These are phyloP conservation scores for Citrus glauca DNA, from an alignment of 345 rosid species.

Conservation along the genomic window DNA sequence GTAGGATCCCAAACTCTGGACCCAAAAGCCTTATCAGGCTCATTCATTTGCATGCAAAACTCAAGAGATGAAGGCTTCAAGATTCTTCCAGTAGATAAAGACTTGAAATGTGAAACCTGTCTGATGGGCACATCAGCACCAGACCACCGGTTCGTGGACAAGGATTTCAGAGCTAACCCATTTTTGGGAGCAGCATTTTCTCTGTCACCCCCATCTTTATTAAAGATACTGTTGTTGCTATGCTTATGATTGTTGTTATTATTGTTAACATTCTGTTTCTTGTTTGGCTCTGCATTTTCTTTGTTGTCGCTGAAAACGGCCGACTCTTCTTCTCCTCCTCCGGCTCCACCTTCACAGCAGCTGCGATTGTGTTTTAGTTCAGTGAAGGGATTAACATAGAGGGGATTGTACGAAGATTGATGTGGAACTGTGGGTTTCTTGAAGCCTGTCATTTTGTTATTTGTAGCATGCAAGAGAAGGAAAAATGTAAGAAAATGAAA, in stretches of 20 bases:
- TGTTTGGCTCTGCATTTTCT: slow-evolving; percentile 32
- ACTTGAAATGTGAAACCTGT: slow-evolving; percentile 38
- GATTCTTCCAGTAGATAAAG: slow-evolving; percentile 51
- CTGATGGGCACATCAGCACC: slow-evolving; percentile 21
- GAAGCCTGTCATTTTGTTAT: slow-evolving; percentile 17
- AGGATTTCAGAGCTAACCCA: slow-evolving; percentile 34
- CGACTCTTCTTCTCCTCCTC: not conserved
- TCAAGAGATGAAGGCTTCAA: slow-evolving; percentile 75
- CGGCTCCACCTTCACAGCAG: slow-evolving; percentile 31
- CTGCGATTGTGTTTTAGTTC: slow-evolving; percentile 33
- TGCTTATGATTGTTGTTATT: not conserved
- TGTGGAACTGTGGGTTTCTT: slow-evolving; percentile 24
- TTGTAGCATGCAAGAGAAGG: not conserved
- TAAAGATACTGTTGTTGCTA: not conserved
- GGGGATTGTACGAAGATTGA: slow-evolving; percentile 33
- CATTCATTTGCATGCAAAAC: slow-evolving; percentile 76
- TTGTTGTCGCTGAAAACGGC: slow-evolving; percentile 28
- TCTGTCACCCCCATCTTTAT: slow-evolving; percentile 17
- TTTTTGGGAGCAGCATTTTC: slow-evolving; percentile 39
- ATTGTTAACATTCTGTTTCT: not conserved
- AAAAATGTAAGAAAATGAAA: not conserved
- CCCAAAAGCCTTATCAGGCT: slow-evolving; percentile 52
- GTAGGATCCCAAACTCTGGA: slow-evolving; percentile 51
- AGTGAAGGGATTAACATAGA: slow-evolving; percentile 36
- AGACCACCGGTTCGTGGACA: slow-evolving; percentile 35